Conservation (phyloP, 345 rosid genomes). For the Populus euphratica region DNA sequence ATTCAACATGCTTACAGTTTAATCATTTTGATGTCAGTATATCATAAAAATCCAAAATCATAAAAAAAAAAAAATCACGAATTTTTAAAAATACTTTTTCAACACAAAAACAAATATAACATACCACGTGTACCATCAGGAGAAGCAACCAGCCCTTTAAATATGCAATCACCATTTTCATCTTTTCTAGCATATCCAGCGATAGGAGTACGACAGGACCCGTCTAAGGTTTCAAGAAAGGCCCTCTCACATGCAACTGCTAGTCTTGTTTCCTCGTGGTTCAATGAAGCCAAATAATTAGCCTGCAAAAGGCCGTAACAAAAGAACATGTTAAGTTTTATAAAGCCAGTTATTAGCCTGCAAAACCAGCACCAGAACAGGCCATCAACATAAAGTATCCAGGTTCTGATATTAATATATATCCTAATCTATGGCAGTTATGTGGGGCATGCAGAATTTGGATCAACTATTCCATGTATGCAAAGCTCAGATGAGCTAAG, state of each 20-base stretch:
- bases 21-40: too few relatives aligned
- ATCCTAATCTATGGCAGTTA: background rate
- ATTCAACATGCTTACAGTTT: too few relatives aligned
- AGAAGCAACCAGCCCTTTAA: slow-evolving; percentile 90
- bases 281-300: slow-evolving; percentile 68
- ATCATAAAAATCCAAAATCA: too few relatives aligned
- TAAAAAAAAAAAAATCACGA: too few relatives aligned
- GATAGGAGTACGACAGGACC: slow-evolving; percentile 97
- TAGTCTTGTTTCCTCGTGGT: slow-evolving; percentile 90
- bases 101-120: background rate
- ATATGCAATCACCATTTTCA: slow-evolving; percentile 69
- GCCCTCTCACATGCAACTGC: slow-evolving; percentile 92
- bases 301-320: slow-evolving; percentile 38
- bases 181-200: slow-evolving; percentile 87
- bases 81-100: too few relatives aligned
- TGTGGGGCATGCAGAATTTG: background rate
- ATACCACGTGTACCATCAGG: slow-evolving; percentile 89
- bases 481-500: background rate
- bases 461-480: background rate
- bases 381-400: background rate
- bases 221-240: slow-evolving; percentile 76
- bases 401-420: background rate
- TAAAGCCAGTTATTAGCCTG: background rate
- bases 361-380: background rate
- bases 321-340: background rate